A percentile compares a stretch with the other conserved stretches of the same genome.
phyloP scores from a whole-genome alignment of 768 basidiomycete genomes.

The Coprinopsis sp. region DNA sequence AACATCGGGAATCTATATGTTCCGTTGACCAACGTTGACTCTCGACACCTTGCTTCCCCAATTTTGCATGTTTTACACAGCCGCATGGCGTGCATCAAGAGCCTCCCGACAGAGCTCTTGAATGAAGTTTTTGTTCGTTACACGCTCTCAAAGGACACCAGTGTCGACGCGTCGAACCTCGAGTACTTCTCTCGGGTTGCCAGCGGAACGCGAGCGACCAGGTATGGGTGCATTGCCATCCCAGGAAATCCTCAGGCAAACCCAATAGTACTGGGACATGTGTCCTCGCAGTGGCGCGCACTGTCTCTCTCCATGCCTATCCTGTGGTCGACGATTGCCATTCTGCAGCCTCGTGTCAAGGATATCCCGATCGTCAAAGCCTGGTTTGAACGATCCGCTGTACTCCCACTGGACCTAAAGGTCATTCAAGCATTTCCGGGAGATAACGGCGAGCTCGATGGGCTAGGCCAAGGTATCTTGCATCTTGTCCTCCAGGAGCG shows the following conservation, averaged over 20 bases:
- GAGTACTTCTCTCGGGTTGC: too few species aligned
- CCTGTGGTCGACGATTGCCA: constrained; percentile 16
- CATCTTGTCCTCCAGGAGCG: too few species aligned
- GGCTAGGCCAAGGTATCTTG: too few species aligned
- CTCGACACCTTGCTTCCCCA: too few species aligned
- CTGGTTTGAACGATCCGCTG: constrained; percentile 16
- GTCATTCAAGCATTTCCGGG: not conserved
- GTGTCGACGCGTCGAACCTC: not conserved
- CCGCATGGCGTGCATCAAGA: too few species aligned
- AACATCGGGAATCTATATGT: too few species aligned
- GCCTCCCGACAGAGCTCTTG: not conserved
- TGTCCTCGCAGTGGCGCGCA: constrained; percentile 18
- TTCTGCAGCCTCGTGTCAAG: constrained; percentile 6
- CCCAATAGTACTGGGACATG: constrained; percentile 16
- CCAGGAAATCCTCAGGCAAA: not conserved
- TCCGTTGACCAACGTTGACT: too few species aligned
- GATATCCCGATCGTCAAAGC: constrained; percentile 6
- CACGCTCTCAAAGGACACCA: not conserved
- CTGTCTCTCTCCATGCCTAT: constrained; percentile 8
- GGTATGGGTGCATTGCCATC: not conserved
- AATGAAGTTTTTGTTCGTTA: not conserved
- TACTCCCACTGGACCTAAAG: constrained; percentile 8
- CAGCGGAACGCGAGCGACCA: not conserved
- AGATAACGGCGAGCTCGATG: too few species aligned
- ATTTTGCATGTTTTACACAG: too few species aligned